Base-by-base conservation (phyloP, 177 flowering plant genomes). In the Vitis hybrid region DNA sequence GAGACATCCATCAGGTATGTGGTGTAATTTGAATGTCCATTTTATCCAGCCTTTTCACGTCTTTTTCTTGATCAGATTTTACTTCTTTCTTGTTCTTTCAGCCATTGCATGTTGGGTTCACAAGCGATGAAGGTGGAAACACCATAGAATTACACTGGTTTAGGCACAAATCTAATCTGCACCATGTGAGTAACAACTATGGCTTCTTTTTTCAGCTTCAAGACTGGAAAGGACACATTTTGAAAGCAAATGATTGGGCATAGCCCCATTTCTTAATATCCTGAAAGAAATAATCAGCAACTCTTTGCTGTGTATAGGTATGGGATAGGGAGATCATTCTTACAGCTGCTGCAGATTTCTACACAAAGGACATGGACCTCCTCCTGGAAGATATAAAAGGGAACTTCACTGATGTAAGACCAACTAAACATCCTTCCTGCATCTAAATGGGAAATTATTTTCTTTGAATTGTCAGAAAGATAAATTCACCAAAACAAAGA, bases 261-360 rank as follows among this genome's bases (percentile, higher is more conserved):
- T 45, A 14, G 26, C 16, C 60, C 3, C 4, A 15, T 45, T 59
- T 39, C 51, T 57, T 29, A 10, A 51, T 18, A 52, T n/a, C n/a
- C 55, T 13, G 12, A 3, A 26, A 50, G 55, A 55, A 3, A 13
- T 20, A 1, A 10, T 7, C 48, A 48, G 20, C 2, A 13, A 11
- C 49, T 11, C 59, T 55, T 19, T 18, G 45, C 3, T 18, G 19
- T 22, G 67, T 39, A 11, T 59, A 95, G 99, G 99, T 95, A 3
- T 95, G 98, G 99, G 99, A 96, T 71, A 89, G 97, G 71, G 98
- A 93, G 81, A 90, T 96, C 12, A 80, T 94, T 63, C 90, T 84
- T 1, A 83, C 90, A 63, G 93, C 98, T 8, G 80, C 83, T 29
- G 66, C 68, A 69, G 94, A 90, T 54, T 84, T 81, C 66, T 91